Percentiles rank a stretch among this genome's conserved stretches.
These are phyloP conservation scores for Fusarium sororula DNA, from an alignment of 2,329 filamentous ascomycete species.

Conservation along the genomic window DNA sequence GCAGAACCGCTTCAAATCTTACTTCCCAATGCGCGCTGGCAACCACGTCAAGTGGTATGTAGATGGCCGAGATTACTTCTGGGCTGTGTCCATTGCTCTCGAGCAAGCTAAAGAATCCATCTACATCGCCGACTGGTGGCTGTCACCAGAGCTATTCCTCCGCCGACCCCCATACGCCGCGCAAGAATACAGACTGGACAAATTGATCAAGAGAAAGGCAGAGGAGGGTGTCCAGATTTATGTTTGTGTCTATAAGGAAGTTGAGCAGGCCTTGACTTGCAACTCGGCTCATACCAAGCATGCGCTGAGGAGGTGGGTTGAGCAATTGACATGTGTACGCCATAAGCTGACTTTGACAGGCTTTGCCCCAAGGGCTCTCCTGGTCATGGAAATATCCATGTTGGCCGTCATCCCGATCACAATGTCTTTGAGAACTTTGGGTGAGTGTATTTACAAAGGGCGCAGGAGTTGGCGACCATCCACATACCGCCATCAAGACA, in stretches of 20 bases:
- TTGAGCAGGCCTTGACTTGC: constrained; percentile 83
- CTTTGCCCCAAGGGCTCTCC: constrained; percentile 84
- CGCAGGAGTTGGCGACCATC: neutral
- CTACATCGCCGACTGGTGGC: constrained; percentile 97
- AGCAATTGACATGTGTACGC: no score
- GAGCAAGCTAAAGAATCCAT: constrained; percentile 91
- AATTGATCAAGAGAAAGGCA: constrained; percentile 85
- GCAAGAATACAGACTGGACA: constrained; percentile 88
- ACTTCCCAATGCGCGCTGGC: constrained; percentile 84
- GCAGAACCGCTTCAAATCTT: constrained; percentile 86
- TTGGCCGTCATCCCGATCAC: constrained; percentile 94
- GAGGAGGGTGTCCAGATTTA: constrained; percentile 96
- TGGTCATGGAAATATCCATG: constrained; percentile 86
- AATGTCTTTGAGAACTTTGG: constrained; percentile 90
- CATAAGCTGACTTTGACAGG: neutral
- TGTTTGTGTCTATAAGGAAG: constrained; percentile 91
- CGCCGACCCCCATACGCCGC: constrained; percentile 83
- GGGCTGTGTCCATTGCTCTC: constrained; percentile 89
- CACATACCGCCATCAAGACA: no score
- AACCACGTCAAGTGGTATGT: constrained; percentile 98
- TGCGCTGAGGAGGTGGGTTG: constrained; percentile 20
- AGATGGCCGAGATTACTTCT: constrained; percentile 94
- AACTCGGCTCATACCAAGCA: constrained; percentile 95
- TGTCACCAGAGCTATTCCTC: constrained; percentile 88
- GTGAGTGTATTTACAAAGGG: constrained; percentile 47